Evolutionary conservation across 192 early-diverging fungal genomes (phyloP).

Genomic region (Mortierella hygrophila): DNA sequence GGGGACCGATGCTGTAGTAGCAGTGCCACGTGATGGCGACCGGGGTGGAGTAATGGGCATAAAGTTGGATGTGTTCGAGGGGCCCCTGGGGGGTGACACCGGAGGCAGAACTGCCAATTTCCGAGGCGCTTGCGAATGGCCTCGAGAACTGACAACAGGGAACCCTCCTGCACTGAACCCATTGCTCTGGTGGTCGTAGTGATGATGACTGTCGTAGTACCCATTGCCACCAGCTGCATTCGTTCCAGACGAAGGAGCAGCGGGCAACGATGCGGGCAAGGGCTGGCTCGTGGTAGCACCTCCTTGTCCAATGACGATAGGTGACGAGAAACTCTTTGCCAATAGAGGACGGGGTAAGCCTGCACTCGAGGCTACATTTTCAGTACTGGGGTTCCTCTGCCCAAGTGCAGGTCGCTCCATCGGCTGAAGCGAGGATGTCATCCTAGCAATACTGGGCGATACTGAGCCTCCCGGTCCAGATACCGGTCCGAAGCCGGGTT

Average conservation of each 20-base stretch:
- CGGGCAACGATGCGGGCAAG: neutral
- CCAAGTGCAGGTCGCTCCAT: neutral
- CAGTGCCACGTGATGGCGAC: neutral
- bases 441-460: neutral
- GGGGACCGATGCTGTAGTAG: neutral
- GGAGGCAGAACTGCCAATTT: neutral
- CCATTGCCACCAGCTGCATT: neutral
- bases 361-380: neutral
- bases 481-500: neutral
- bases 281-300: neutral
- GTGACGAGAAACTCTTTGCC: neutral
- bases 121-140: constrained; percentile 20
- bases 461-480: neutral
- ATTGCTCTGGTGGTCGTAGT: neutral
- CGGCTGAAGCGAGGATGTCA: neutral
- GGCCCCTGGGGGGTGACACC: neutral
- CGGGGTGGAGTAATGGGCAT: neutral
- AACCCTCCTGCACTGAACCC: neutral
- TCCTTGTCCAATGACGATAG: neutral
- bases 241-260: neutral
- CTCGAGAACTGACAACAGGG: neutral
- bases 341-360: neutral
- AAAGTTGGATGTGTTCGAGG: neutral
- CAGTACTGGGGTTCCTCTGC: neutral
- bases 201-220: neutral